Base-by-base conservation (phyloP, 1,284 basidiomycete species). In the Melanopsichium pennsylvanicum region DNA sequence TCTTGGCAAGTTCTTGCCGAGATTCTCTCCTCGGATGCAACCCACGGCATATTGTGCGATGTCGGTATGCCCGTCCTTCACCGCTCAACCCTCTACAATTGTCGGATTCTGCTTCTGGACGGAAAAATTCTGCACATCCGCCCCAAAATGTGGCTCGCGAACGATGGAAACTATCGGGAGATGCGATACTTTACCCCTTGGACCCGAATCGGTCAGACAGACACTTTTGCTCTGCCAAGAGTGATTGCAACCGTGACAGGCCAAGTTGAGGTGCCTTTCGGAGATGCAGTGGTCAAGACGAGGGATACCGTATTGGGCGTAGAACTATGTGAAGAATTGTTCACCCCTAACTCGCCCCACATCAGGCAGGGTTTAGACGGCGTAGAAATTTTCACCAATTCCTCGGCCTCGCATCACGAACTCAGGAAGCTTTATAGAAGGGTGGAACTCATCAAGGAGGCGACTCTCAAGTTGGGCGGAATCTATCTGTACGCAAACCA, bases 71-170 rank as follows among this genome's bases (percentile, higher is more conserved):
- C 96, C 0, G 86, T 97, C 42, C 86, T 89, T 4, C 96, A 97
- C 85, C 96, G 97, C 85, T 96, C 95, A 75, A 92, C 93, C 44
- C 93, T 91, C 61, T 98, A 97, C 84, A 98, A 98, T 80, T 97
- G 93, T 81, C 88, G 96, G 16, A 85, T 97, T 29, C 89, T 97
- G 75, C 87, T 95, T 33, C 86, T 93, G 78, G 85, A 95, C 82
- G 86, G 87, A 40, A 87, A 92, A 82, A 93, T 98, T 67, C 82
- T 97, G 1, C 86, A 96, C 71, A 97, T 98, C 72, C 87, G 96
- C 11, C 96, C 95, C 0, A 98, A 98, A 84, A 94, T 98, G 93
- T 98, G 95, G 95, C 85, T 98, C 58, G 95, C 95, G 3, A 98
- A 98, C 78, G 93, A 97, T 75, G 95, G 95, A 10, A 97, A 98